A percentile compares a stretch with the other conserved stretches of the same genome.
These are phyloP conservation scores for Taxillus chinensis DNA, from an alignment of 164 flowering plant species.

Conservation along the genomic window DNA sequence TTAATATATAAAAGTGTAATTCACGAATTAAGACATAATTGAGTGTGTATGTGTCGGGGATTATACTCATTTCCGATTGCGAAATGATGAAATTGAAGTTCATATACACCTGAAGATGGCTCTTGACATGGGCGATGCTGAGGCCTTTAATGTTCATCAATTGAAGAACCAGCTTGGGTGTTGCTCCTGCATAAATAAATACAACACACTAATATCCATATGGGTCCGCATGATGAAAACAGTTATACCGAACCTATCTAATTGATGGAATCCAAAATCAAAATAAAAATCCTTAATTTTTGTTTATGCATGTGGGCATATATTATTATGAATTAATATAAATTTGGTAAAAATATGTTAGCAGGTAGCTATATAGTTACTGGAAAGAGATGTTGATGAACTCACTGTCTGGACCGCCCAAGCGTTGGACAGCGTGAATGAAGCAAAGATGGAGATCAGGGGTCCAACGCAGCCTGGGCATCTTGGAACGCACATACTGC, in stretches of 20 bases:
- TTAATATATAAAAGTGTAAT: neutral
- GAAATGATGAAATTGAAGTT: neutral
- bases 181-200: slow-evolving; percentile 53
- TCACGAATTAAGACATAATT: neutral
- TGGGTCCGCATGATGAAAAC: neutral
- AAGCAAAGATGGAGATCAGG: slow-evolving; percentile 80
- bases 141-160: slow-evolving; percentile 81
- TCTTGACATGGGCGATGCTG: slow-evolving; percentile 82
- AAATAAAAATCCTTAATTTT: neutral
- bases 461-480: slow-evolving; percentile 76
- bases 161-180: slow-evolving; percentile 85
- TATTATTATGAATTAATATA: too few species aligned
- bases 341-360: too few species aligned
- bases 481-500: slow-evolving; percentile 69
- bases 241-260: neutral
- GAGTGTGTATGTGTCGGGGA: neutral
- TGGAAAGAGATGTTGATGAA: neutral
- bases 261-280: too few species aligned
- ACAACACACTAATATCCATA: neutral
- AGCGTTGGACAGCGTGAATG: slow-evolving; percentile 57
- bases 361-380: too few species aligned
- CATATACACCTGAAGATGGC: slow-evolving; percentile 64
- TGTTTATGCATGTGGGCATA: too few species aligned
- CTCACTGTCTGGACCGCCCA: slow-evolving; percentile 77
- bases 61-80: too few species aligned